Evolutionary conservation across 1,284 basidiomycete genomes (phyloP), one percentile per base, ranked within the genome.

Genomic region (Cutaneotrichosporon sp.): DNA sequence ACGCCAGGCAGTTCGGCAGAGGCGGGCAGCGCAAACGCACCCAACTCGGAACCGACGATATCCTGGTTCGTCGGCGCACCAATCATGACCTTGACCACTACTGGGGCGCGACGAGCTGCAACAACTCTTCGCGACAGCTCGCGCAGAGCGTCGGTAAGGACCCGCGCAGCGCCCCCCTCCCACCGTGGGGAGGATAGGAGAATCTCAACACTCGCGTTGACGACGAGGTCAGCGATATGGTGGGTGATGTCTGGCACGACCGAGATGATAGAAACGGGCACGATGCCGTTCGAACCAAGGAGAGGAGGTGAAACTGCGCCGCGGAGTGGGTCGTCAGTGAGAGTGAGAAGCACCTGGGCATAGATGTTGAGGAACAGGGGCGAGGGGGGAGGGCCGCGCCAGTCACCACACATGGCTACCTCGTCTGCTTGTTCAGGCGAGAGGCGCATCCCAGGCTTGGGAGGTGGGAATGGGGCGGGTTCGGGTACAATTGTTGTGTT

Each of bases 131-230:
- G 58, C 11, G 72, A 73, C 2, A 75, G 71, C 60, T 73, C 71
- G 13, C 65, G 69, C 51, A 75, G 62, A 2, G 73, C 73, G 50
- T 70, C 65, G 5, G 50, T 36, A 22, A 75, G 67, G 18, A 62
- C 65, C 14, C 67, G 47, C 4, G 67, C 71, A 0, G 71, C 61
- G 6, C 64, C 58, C 0, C 71, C 71, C 59, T 72, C 73, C 73
- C 73, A 75, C 40, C 64, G 70, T 38, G 73, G 74, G 26, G 73
- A 74, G 4, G 73, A 70, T 11, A 75, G 61, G 67, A 75, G 70
- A 32, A 75, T 65, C 64, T 73, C 72, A 11, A 62, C 64, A 47
- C 72, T 65, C 5, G 72, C 71, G 34, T 61, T 51, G 11, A 72
- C 67, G 38, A 75, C 72, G 7, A 74, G 32, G 53, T 73, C 68